Evolutionary conservation across 2,329 filamentous ascomycete species (phyloP), one percentile per base, ranked within the genome.

Genomic region (Sclerotinia spermophila): DNA sequence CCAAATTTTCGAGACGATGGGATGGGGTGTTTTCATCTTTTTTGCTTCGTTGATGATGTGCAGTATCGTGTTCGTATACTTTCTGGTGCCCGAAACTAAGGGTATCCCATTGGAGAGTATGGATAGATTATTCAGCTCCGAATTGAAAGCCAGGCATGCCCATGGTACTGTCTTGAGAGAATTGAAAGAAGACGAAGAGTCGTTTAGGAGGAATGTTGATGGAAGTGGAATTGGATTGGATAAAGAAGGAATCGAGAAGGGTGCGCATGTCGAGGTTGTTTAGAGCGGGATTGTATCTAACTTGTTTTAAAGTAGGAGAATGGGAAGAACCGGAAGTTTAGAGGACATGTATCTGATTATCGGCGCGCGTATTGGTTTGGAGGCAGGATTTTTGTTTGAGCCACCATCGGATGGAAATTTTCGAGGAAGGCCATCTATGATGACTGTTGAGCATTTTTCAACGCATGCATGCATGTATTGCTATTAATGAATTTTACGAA

Each of bases 11-110:
- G 77, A 82, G 33, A 79, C 82, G 13, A 85, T 86, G 83, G 81
- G 82, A n/a, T 90, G 86, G 74, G 89, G 88, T 35, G 88, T 90
- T 0, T 91, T 90, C 79, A 87, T 91, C 75, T 90, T 92, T 83
- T 92, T 92, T 74, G 89, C 87, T 2, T 82, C 84, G 0, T 81
- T 90, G 61, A 90, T 90, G 84, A 79, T 90, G 19, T 71, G 85
- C 15, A 86, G 86, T 0, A 81, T 84, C 67, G 71, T 86, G 68
- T 91, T 89, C 73, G 84, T 89, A 38, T 90, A 82, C 77, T 89
- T 89, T 81, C 82, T 87, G 59, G 75, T 91, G 0, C 89, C 89
- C 0, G 89, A 91, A 81, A 91, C 89, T 4, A 91, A 90, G 81
- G 83, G 84, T 56, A 82, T 91, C 19, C 88, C 88, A 0, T 82